Conservation (phyloP, 2,329 filamentous ascomycete genomes). For the Neofusicoccum kwambonambiense region DNA sequence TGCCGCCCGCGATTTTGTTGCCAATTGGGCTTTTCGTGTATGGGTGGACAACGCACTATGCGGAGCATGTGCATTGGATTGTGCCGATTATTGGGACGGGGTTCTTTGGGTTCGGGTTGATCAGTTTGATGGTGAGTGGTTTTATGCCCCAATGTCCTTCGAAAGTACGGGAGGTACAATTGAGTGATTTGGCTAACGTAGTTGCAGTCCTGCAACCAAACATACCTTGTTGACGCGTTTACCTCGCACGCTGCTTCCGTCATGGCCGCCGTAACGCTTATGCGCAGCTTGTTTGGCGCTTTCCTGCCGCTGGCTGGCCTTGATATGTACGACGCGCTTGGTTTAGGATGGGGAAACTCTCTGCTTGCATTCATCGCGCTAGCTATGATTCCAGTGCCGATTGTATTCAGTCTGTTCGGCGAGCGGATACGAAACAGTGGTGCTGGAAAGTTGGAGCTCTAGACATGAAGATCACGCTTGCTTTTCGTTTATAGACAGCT, state of each 20-base stretch:
- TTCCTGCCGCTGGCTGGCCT: constrained; percentile 58
- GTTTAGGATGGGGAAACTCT: constrained; percentile 62
- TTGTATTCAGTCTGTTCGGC: constrained; percentile 46
- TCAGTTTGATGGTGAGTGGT: constrained; percentile 28
- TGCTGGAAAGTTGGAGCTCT: not conserved
- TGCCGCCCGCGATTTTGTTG: constrained; percentile 37
- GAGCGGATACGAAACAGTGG: constrained; percentile 40
- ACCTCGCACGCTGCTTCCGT: constrained; percentile 55
- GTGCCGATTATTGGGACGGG: constrained; percentile 55
- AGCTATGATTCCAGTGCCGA: constrained; percentile 45
- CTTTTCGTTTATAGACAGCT: too few species aligned
- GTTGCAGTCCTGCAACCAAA: constrained; percentile 40
- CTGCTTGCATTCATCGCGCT: constrained; percentile 53
- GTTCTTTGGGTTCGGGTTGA: constrained; percentile 48
- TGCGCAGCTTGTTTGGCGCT: constrained; percentile 56
- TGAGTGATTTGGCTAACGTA: not conserved
- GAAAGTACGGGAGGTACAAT: too few species aligned
- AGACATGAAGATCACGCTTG: too few species aligned
- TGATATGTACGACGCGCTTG: constrained; percentile 59
- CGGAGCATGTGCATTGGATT: constrained; percentile 55
- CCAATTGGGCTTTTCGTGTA: constrained; percentile 52
- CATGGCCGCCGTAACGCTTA: constrained; percentile 62
- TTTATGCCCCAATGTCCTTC: not conserved
- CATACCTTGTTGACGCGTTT: constrained; percentile 66
- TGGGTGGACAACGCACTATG: constrained; percentile 56